phyloP scores from a whole-genome alignment of 2,329 filamentous ascomycete genomes.

The Venturia nashicola region DNA sequence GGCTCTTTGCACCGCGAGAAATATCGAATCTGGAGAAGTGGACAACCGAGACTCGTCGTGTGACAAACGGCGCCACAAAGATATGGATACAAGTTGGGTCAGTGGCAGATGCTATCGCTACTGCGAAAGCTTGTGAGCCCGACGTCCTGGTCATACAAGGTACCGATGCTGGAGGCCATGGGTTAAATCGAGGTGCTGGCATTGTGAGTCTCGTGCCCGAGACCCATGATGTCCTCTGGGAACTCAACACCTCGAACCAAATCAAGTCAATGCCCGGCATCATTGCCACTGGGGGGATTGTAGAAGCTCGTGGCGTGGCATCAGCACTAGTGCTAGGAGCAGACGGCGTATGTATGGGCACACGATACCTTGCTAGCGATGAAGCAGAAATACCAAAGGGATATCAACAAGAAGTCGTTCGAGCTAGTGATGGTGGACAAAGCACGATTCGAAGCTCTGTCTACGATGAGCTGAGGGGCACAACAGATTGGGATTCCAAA shows the following conservation, averaged over 20 bases:
- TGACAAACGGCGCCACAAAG: conserved; percentile 25
- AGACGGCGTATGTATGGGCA: conserved; percentile 47
- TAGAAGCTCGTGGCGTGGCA: conserved; percentile 42
- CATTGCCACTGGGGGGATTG: conserved; percentile 49
- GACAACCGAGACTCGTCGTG: conserved; percentile 19
- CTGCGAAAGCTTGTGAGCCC: conserved; percentile 32
- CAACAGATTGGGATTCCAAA: conserved; percentile 42
- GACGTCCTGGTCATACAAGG: conserved; percentile 53
- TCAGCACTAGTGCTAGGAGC: conserved; percentile 43
- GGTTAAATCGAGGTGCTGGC: conserved; percentile 41
- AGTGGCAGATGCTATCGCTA: conserved; percentile 41
- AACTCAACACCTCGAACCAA: conserved; percentile 19
- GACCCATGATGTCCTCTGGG: conserved; percentile 34
- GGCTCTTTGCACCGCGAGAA: conserved; percentile 51
- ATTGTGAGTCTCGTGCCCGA: conserved; percentile 47
- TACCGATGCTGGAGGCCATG: conserved; percentile 52
- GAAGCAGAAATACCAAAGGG: conserved; percentile 36
- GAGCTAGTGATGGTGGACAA: conserved; percentile 37
- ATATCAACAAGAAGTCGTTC: conserved; percentile 35
- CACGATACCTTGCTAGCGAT: conserved; percentile 44
- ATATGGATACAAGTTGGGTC: conserved; percentile 53
- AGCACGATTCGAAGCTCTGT: conserved; percentile 38
- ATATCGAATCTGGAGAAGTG: conserved; percentile 23
- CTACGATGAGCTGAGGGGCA: conserved; percentile 43
- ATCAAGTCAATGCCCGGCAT: conserved; percentile 22